A percentile compares a stretch with the other conserved stretches of the same genome.
Evolutionary conservation across 805 yeast species (phyloP).

Genomic region (Myxozyma sirexii): DNA sequence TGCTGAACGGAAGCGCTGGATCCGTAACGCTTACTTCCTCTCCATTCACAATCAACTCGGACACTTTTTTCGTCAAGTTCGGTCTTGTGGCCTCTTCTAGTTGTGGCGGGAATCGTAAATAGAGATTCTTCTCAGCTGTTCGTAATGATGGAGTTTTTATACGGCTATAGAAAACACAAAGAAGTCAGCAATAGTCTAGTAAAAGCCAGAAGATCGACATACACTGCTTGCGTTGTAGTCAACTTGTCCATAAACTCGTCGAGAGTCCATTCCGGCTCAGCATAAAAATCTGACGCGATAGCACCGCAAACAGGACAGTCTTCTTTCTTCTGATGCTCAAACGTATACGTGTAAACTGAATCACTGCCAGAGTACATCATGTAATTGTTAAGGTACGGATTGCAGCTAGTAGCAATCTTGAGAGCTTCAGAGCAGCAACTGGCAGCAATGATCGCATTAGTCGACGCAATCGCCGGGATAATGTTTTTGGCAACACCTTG

Average conservation of each 20-base stretch:
- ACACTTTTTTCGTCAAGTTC: slow-evolving; percentile 47
- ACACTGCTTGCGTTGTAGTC: slow-evolving; percentile 37
- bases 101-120: slow-evolving; percentile 52
- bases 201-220: slow-evolving; percentile 38
- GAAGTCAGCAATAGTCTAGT: too few relatives aligned
- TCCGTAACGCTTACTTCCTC: slow-evolving; percentile 61
- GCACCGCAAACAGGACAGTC: slow-evolving; percentile 80
- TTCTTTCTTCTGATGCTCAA: slow-evolving; percentile 59
- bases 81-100: slow-evolving; percentile 51
- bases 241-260: slow-evolving; percentile 50
- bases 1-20: slow-evolving; percentile 52
- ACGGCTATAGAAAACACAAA: too few relatives aligned
- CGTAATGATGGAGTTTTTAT: slow-evolving; percentile 53
- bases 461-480: slow-evolving; percentile 91
- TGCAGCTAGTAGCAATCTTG: slow-evolving; percentile 71
- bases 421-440: slow-evolving; percentile 84
- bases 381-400: slow-evolving; percentile 70
- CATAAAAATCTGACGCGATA: slow-evolving; percentile 33
- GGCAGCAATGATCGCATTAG: slow-evolving; percentile 83
- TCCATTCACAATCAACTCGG: slow-evolving; percentile 46
- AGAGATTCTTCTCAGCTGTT: slow-evolving; percentile 47
- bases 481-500: slow-evolving; percentile 89
- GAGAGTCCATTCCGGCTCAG: slow-evolving; percentile 42
- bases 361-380: slow-evolving; percentile 86
- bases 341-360: slow-evolving; percentile 74